Conservation (phyloP, 2,329 filamentous ascomycete species). For the Ploettnerulaceae sp. region DNA sequence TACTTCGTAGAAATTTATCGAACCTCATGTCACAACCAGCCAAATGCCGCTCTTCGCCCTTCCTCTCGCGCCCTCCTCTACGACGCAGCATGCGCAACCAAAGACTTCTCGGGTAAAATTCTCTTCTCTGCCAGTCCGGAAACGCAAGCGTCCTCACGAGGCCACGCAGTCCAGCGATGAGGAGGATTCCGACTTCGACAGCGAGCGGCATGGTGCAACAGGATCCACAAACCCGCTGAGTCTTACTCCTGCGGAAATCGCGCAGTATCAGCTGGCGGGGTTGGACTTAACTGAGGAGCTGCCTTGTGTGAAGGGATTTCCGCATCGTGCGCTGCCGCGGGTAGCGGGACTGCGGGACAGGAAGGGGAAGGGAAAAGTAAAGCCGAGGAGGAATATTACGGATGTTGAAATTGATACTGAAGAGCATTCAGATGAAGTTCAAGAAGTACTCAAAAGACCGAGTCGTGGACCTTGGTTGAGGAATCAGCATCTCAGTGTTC, state of each 20-base stretch:
- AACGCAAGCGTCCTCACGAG: constrained; percentile 21
- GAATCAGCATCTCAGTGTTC: constrained; percentile 56
- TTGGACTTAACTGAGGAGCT: constrained; percentile 43
- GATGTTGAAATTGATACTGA: constrained; percentile 12
- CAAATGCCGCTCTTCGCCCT: constrained; percentile 28
- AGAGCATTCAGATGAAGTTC: constrained; percentile 20
- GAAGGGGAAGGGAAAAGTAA: constrained; percentile 11
- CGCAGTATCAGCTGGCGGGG: constrained; percentile 51
- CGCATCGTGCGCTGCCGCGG: constrained; percentile 42
- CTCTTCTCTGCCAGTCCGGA: constrained; percentile 17
- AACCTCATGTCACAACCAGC: not conserved
- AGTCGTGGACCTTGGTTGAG: constrained; percentile 34
- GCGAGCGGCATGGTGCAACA: constrained; percentile 11
- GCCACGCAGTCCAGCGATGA: constrained; percentile 4
- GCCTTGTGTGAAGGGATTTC: constrained; percentile 43
- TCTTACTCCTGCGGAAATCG: constrained; percentile 47
- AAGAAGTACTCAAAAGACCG: constrained; percentile 7
- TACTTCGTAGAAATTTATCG: too few species aligned
- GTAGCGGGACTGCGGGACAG: not conserved
- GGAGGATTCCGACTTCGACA: constrained; percentile 14
- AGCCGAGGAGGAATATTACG: constrained; percentile 8
- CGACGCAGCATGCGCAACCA: constrained; percentile 10
- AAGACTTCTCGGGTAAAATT: constrained; percentile 12
- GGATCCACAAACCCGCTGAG: constrained; percentile 48
- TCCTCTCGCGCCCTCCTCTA: constrained; percentile 19